phyloP scores from a whole-genome alignment of 1,284 basidiomycete genomes.

The Cryptococcus hybrid region DNA sequence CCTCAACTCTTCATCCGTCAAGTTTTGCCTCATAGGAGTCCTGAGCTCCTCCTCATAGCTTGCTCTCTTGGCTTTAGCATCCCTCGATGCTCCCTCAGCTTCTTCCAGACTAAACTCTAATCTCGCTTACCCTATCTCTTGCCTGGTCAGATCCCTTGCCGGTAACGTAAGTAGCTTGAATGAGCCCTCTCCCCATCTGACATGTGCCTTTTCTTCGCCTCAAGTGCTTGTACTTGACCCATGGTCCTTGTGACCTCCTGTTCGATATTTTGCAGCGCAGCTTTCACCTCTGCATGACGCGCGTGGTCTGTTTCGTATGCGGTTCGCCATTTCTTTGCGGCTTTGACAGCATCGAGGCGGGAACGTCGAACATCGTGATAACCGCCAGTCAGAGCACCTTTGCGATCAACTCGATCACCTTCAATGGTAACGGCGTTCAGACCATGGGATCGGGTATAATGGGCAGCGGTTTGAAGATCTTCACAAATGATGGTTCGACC shows the following conservation, averaged over 20 bases:
- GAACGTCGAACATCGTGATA: conserved; percentile 91
- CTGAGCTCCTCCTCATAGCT: conserved; percentile 71
- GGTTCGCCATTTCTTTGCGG: conserved; percentile 70
- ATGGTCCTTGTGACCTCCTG: conserved; percentile 79
- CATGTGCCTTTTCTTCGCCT: conserved; percentile 68
- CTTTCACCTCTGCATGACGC: conserved; percentile 70
- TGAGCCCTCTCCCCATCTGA: conserved; percentile 67
- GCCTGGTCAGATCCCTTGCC: conserved; percentile 70
- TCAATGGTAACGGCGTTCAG: conserved; percentile 97
- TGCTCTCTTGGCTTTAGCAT: conserved; percentile 51
- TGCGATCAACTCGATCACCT: conserved; percentile 96
- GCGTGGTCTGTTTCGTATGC: conserved; percentile 68
- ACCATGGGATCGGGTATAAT: conserved; percentile 90
- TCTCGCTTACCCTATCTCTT: conserved; percentile 59
- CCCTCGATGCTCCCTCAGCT: conserved; percentile 63
- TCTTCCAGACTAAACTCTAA: conserved; percentile 70
- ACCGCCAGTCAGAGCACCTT: conserved; percentile 92
- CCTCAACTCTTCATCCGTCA: conserved; percentile 71
- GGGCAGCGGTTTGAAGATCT: conserved; percentile 86
- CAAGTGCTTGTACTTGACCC: conserved; percentile 70
- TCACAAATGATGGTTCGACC: conserved; percentile 95
- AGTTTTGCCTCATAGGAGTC: conserved; percentile 69
- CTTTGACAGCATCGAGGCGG: conserved; percentile 81
- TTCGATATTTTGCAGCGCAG: conserved; percentile 67
- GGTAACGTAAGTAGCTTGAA: conserved; percentile 64